Evolutionary conservation across 2,329 filamentous ascomycete species (phyloP).

Genomic region (Botrytis sinoallii): DNA sequence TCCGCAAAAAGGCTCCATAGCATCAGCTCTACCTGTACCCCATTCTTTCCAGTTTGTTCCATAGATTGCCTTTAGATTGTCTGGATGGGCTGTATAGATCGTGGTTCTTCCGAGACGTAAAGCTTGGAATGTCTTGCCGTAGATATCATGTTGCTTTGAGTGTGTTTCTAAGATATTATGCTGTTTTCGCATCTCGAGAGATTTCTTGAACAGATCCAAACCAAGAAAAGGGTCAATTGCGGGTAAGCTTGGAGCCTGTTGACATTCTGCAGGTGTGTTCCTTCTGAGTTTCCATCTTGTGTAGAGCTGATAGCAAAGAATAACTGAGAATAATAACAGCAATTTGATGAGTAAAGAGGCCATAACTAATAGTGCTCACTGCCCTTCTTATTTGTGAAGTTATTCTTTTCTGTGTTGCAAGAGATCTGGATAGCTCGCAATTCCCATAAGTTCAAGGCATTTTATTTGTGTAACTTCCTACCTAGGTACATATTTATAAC

Average conservation of each 20-base stretch:
- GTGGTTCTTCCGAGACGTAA: background rate
- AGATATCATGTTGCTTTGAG: background rate
- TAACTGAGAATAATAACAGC: background rate
- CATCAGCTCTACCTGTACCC: background rate
- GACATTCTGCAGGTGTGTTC: background rate
- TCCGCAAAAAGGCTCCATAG: conserved; percentile 12
- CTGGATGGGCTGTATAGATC: conserved; percentile 8
- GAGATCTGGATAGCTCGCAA: background rate
- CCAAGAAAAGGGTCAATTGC: background rate
- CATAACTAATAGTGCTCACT: background rate
- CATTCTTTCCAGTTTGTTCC: background rate
- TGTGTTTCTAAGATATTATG: background rate
- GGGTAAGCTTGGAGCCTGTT: background rate
- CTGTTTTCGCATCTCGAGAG: background rate
- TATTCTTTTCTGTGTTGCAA: background rate
- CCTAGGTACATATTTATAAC: background rate
- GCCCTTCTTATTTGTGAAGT: background rate
- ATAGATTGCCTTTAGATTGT: conserved; percentile 2
- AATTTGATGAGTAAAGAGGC: background rate
- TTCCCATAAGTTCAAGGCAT: background rate
- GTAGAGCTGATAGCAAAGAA: background rate
- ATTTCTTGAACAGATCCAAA: conserved; percentile 3
- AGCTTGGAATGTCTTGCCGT: conserved; percentile 4
- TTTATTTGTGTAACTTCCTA: background rate
- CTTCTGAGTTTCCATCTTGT: background rate